Evolutionary conservation across 1,139 yeast species (phyloP).

Genomic region (Zygosaccharomyces sapae): DNA sequence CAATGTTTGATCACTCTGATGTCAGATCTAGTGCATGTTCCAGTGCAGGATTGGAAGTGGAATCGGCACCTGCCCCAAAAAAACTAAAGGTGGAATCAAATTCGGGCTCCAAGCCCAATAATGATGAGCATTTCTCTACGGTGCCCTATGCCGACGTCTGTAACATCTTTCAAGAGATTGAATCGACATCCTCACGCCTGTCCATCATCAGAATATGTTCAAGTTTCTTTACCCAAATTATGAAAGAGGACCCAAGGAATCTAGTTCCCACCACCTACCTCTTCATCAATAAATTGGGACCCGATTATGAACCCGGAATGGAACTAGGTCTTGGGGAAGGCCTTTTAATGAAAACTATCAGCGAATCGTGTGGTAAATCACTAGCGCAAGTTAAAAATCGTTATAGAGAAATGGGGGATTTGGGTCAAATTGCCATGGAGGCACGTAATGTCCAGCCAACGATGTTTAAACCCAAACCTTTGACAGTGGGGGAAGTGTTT

Average conservation of each 20-base stretch:
- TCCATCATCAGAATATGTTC: constrained; percentile 74
- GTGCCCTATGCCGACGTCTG: constrained; percentile 60
- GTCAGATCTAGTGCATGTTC: background rate
- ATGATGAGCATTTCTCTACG: constrained; percentile 12
- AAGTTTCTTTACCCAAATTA: constrained; percentile 61
- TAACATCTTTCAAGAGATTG: constrained; percentile 69
- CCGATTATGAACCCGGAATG: constrained; percentile 83
- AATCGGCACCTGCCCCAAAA: constrained; percentile 9
- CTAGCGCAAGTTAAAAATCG: constrained; percentile 65
- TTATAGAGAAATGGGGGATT: constrained; percentile 77
- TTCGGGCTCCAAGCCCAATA: background rate
- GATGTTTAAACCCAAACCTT: constrained; percentile 85
- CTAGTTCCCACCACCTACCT: constrained; percentile 72
- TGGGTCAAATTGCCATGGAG: constrained; percentile 82
- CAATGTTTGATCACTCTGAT: constrained; percentile 1
- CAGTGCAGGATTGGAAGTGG: background rate
- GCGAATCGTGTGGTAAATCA: constrained; percentile 86
- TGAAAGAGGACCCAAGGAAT: constrained; percentile 54
- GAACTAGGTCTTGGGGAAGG: constrained; percentile 94
- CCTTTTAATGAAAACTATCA: constrained; percentile 76
- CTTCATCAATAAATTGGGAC: constrained; percentile 84
- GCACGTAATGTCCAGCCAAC: constrained; percentile 84
- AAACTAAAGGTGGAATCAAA: constrained; percentile 8
- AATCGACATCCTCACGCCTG: constrained; percentile 72
- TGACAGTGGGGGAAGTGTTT: constrained; percentile 72